Evolutionary conservation across 176 grass and related monocot species (phyloP).

Genomic region (Aechmea fasciata): DNA sequence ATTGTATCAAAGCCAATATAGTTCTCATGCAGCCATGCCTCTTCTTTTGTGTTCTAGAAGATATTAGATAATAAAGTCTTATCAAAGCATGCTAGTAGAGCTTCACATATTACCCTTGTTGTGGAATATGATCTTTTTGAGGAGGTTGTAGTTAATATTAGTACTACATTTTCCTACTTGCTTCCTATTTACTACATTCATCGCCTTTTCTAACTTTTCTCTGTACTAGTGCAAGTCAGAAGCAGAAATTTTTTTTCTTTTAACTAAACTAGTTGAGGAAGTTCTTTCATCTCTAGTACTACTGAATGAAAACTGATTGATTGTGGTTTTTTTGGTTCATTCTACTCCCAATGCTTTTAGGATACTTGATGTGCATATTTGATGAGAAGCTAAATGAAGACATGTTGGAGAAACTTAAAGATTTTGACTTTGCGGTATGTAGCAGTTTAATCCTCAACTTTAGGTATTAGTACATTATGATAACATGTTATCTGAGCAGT

Average conservation of each 20-base stretch:
- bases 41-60: no score
- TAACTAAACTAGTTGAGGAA: no score
- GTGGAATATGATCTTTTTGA: neutral
- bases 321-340: conserved; percentile 7
- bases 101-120: no score
- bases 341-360: conserved; percentile 33
- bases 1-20: neutral
- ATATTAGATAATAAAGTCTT: no score
- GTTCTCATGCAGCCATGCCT: no score
- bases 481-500: conserved; percentile 41
- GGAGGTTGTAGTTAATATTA: neutral
- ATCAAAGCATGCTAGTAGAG: no score
- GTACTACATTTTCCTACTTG: neutral
- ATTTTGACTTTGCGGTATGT: conserved; percentile 85
- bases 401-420: conserved; percentile 50
- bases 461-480: conserved; percentile 14
- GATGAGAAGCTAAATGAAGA: conserved; percentile 69
- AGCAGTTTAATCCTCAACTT: conserved; percentile 8
- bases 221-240: no score
- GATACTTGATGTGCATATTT: conserved; percentile 93
- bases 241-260: no score
- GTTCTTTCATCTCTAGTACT: no score
- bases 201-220: neutral
- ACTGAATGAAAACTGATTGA: neutral
- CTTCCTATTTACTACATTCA: neutral